A percentile compares a stretch with the other conserved stretches of the same genome.
Evolutionary conservation across 192 early-diverging fungal genomes (phyloP).

Genomic region (Phlyctochytrium planicorne): DNA sequence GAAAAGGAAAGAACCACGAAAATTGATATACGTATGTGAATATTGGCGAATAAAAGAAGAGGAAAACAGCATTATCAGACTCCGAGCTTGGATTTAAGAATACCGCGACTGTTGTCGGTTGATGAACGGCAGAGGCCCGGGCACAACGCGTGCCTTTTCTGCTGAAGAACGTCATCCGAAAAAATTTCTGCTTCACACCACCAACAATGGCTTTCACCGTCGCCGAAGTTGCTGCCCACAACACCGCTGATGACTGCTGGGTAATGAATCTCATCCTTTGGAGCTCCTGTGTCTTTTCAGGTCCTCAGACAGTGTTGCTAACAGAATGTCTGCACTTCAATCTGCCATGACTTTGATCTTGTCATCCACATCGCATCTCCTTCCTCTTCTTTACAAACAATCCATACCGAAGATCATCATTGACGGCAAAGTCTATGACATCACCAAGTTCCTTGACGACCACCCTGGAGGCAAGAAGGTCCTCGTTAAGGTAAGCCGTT

Average conservation of each 20-base stretch:
- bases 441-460: constrained; percentile 34
- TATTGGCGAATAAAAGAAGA: too few species aligned
- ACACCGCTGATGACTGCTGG: constrained; percentile 67
- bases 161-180: too few species aligned
- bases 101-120: too few species aligned
- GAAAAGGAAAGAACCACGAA: too few species aligned
- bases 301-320: background rate
- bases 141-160: too few species aligned
- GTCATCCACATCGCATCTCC: too few species aligned
- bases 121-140: too few species aligned
- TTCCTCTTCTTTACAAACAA: too few species aligned
- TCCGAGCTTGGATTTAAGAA: too few species aligned
- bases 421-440: constrained; percentile 53
- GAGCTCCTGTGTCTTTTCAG: background rate
- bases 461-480: constrained; percentile 55
- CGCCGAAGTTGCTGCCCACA: constrained; percentile 71
- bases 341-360: background rate
- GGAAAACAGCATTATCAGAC: too few species aligned
- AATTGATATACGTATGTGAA: too few species aligned
- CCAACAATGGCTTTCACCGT: constrained; percentile 31
- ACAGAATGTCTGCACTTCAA: background rate
- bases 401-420: constrained; percentile 24
- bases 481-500: constrained; percentile 43
- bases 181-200: too few species aligned
- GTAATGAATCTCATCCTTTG: constrained; percentile 23